These are phyloP conservation scores for Macrotyloma uniflorum DNA, from an alignment of 306 rosid species.

Conservation along the genomic window DNA sequence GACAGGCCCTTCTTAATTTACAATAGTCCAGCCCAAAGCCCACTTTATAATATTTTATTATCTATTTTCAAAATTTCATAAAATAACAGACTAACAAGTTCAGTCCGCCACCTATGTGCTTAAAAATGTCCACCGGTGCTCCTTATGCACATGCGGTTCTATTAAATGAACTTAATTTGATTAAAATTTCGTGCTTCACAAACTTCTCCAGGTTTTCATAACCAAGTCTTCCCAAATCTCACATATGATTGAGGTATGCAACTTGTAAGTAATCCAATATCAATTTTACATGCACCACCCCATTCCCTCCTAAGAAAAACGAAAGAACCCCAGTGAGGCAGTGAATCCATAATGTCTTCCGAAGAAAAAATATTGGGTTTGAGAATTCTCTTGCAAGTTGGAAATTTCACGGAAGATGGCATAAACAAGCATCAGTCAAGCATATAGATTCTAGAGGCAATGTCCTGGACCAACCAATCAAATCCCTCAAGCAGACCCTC, in stretches of 20 bases:
- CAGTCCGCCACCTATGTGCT: background rate
- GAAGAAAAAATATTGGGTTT: background rate
- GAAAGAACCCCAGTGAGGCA: background rate
- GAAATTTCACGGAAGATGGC: background rate
- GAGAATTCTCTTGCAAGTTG: background rate
- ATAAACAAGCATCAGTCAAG: slow-evolving; percentile 10
- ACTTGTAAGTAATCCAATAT: background rate
- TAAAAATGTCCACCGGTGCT: background rate
- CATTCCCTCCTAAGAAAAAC: background rate
- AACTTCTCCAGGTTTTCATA: background rate
- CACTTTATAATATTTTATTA: background rate
- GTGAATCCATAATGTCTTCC: background rate
- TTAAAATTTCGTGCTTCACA: background rate
- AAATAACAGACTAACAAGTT: background rate
- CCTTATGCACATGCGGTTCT: background rate
- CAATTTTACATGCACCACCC: background rate
- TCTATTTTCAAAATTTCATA: background rate
- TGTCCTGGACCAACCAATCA: slow-evolving; percentile 45
- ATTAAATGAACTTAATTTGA: background rate
- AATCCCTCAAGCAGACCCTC: slow-evolving; percentile 77
- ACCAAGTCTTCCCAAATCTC: background rate
- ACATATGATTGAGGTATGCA: too few relatives aligned
- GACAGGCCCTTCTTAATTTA: background rate
- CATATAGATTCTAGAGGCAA: slow-evolving; percentile 30
- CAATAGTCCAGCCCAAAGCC: background rate